Evolutionary conservation across 2,329 filamentous ascomycete genomes (phyloP).

Genomic region (Cryphonectria radicalis): DNA sequence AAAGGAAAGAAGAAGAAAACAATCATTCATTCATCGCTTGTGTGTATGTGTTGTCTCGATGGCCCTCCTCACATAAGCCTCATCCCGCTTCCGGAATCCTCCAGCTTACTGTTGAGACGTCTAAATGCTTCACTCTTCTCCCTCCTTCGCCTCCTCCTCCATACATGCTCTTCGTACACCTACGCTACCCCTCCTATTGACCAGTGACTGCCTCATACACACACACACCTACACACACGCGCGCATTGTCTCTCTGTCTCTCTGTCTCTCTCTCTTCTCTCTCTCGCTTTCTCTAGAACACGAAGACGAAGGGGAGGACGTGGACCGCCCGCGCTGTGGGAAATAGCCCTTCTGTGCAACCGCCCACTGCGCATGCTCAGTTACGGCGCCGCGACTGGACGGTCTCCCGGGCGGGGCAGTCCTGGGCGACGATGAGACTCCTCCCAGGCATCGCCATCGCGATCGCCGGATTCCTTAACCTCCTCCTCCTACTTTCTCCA

Average conservation of each 20-base stretch:
- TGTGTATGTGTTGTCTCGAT: background rate
- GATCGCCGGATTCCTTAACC: slow-evolving; percentile 35
- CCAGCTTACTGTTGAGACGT: background rate
- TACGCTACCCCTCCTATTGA: background rate
- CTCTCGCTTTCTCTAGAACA: background rate
- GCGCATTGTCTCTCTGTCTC: background rate
- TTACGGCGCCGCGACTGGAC: background rate
- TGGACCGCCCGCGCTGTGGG: background rate
- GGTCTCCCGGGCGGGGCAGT: slow-evolving; percentile 13
- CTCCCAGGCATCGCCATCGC: slow-evolving; percentile 23
- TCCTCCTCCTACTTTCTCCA: slow-evolving; percentile 33
- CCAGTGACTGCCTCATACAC: background rate
- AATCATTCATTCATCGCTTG: too few species aligned
- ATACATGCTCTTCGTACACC: background rate
- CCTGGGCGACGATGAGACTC: slow-evolving; percentile 24
- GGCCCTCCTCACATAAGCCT: background rate
- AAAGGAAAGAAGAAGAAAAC: background rate
- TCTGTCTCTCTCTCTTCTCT: background rate
- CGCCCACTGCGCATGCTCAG: background rate
- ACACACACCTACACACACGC: background rate
- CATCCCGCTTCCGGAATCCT: slow-evolving; percentile 1
- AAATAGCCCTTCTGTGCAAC: background rate
- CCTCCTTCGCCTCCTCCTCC: background rate
- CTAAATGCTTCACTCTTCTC: background rate
- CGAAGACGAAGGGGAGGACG: background rate